Evolutionary conservation across 352 stramenopile genomes (phyloP), one percentile per base, ranked within the genome.

Genomic region (Globisporangium alternatum): DNA sequence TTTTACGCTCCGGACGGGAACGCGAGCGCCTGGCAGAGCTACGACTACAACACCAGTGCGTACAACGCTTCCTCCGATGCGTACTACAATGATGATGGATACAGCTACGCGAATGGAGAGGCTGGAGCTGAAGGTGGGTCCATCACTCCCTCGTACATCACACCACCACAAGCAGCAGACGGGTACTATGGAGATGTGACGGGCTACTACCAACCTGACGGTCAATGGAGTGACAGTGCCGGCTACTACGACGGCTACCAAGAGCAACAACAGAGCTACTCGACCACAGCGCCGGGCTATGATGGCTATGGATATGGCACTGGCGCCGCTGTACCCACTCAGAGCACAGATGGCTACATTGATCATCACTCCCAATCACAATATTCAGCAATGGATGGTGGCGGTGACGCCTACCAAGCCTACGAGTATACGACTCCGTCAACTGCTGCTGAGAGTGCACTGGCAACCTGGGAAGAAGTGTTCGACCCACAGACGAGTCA

Each of bases 391-490:
- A 51, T 51, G 25, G 28, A 51, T 49, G 37, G 22, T 30, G 39
- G 37, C 25, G 15, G 28, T 39, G 49, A 25, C 6, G 49, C 12
- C 48, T 9, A 55, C 0, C 33, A 30, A n/a, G 30, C 22, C 37
- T 45, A 53, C n/a, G 37, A 9, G 9, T 47, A 58, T 35, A 33
- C 54, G 9, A 28, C 28, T 37, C 17, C 17, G 41, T 28, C 25
- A 28, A 9, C 9, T 41, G 25, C 15, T 56, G 30, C 4, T 41
- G 35, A 41, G 19, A 57, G 12, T n/a, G 7, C 31, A 3, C 22
- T n/a, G 33, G 15, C 19, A 3, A n/a, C 52, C 10, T 93, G 81
- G 83, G 77, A 84, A 48, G 81, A 91, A 73, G 78, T 88, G 19
- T 90, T 85, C 62, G 81, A 93, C 56, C 72, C 82, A 2, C 43